Base-by-base conservation (phyloP, 805 yeast species). In the Starmerella ratchasimensis region DNA sequence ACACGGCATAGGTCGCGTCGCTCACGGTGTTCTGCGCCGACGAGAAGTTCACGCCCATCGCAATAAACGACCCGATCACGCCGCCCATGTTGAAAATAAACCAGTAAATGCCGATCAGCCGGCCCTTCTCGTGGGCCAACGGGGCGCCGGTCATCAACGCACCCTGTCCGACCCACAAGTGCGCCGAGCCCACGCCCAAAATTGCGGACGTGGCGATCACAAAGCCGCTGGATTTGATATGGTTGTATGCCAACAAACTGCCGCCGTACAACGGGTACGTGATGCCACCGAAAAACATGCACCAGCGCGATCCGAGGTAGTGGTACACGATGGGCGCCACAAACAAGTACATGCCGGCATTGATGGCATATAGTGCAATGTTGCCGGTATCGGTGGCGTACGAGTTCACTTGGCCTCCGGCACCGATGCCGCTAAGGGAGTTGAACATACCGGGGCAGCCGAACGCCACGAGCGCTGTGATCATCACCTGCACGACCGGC, bases 21-120 rank as follows among this genome's bases (percentile, higher is more conserved):
- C 49, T 44, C n/a, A 62, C 67, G 5, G 65, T 52, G 11, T 55
- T 56, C 21, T 51, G 48, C 1, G 31, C 28, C 36, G 63, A 60
- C 42, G 65, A 49, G 52, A 69, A 56, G 51, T 69, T 71, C 46
- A 68, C 59, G 25, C 68, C 76, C 55, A 72, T 65, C 17, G 76
- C 72, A 44, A 72, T 68, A 37, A 69, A 58, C 13, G 71, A 62
- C 33, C 79, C 79, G 44, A 72, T 68, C 34, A 71, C 76, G 10
- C 73, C 76, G 50, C 79, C 79, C 50, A 71, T 57, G 58, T 72
- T 72, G 62, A 72, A 72, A 39, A 72, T 65, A 42, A 68, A 61
- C 78, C 78, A 72, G 52, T 71, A 72, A 16, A 67, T 53, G 61
- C 69, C 69, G 38, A 72, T 65, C 28, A 71, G 71, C 27, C 59